Conservation (phyloP, 257 asterid species). For the Solanum pinnatisectum region DNA sequence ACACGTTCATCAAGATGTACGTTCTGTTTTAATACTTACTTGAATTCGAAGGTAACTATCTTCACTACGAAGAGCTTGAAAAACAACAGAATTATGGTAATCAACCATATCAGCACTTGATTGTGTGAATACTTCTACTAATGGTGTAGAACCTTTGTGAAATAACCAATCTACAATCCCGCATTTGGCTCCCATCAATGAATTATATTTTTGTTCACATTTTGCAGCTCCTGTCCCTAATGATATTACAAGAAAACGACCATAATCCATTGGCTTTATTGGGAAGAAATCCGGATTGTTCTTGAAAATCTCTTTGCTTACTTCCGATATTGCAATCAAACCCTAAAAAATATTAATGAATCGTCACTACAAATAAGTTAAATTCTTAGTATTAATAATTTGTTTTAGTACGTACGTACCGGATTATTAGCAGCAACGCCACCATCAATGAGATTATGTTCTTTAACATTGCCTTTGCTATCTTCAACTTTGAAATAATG, state of each 20-base stretch:
- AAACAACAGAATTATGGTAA: constrained; percentile 26
- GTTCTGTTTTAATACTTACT: neutral
- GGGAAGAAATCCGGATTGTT: constrained; percentile 15
- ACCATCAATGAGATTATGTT: constrained; percentile 45
- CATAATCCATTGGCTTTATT: constrained; percentile 14
- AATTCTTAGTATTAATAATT: neutral
- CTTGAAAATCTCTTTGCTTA: constrained; percentile 19
- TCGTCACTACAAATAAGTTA: neutral
- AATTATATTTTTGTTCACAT: constrained; percentile 14
- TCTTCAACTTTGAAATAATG: constrained; percentile 24
- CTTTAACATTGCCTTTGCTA: constrained; percentile 11
- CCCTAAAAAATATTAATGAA: constrained; percentile 5
- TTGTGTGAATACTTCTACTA: constrained; percentile 26
- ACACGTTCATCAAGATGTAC: neutral
- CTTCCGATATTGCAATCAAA: constrained; percentile 31
- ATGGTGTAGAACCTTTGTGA: constrained; percentile 18
- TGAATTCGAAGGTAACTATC: constrained; percentile 42
- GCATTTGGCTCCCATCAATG: constrained; percentile 28
- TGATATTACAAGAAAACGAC: constrained; percentile 32
- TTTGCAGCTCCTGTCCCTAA: constrained; percentile 37
- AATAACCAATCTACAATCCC: constrained; percentile 28
- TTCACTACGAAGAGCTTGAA: constrained; percentile 20
- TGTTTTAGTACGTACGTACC: constrained; percentile 17
- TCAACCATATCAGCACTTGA: constrained; percentile 47
- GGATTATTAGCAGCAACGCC: constrained; percentile 60